Evolutionary conservation across 164 flowering plant genomes (phyloP), one percentile per base, ranked within the genome.

Genomic region (Euptelea pleiosperma): DNA sequence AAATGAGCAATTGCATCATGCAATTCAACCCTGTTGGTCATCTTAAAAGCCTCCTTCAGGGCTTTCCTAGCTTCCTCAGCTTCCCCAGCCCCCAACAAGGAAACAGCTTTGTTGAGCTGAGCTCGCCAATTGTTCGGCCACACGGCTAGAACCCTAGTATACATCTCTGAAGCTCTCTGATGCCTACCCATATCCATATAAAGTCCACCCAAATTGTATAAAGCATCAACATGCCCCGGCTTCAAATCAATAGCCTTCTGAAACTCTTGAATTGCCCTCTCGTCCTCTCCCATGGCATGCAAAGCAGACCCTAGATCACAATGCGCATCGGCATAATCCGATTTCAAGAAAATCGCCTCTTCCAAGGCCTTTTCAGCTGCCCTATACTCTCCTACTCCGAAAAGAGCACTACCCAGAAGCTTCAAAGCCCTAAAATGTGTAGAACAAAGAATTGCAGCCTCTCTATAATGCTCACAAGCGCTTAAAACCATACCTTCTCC

Each of bases 271-370:
- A 94, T 82, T 9, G 97, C 99, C 76, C 75, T 81, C 67, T 93
- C 99, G 63, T 91, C 87, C 59, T 93, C 97, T 19, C 86, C 82
- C 80, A 85, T 64, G 4, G 99, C 86, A 64, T 89, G 97, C 66
- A 94, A 78, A n/a, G 97, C 91, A 3, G 99, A 94, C n/a, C 91
- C 99, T 66, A 94, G 65, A 72, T 94, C 99, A 64, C 99, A 94
- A 70, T 94, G 99, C 1, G 99, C 99, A 77, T 93, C 99, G 0
- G 93, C 97, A 66, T 86, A 93, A 62, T 93, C 99, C 6, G 80
- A 71, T 75, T 85, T 86, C 84, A 94, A 68, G 56, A 83, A 91
- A 37, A 91, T 84, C 14, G 96, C 95, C 77, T 94, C 99, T 63
- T 86, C 99, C 57, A 91, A 74, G 6, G 99, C 97, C 69, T 91